These are phyloP conservation scores for Teratosphaeria zuluensis DNA, from an alignment of 2,329 filamentous ascomycete genomes.

Conservation along the genomic window DNA sequence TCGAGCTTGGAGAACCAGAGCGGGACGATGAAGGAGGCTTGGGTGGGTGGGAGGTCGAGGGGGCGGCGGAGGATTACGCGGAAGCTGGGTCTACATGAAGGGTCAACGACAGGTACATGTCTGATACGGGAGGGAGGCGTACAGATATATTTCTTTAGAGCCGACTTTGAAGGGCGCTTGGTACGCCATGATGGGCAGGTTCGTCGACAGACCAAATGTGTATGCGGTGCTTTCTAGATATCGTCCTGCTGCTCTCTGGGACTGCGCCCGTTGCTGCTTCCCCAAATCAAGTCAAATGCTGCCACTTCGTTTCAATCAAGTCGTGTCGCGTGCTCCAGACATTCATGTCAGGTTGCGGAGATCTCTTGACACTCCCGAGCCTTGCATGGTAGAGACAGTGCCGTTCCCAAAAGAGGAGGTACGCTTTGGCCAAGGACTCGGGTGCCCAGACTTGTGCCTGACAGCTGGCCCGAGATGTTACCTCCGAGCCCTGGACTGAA, in stretches of 20 bases:
- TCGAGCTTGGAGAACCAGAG: constrained; percentile 94
- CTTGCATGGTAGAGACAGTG: neutral
- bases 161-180: constrained; percentile 22
- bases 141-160: constrained; percentile 28
- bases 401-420: neutral
- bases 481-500: neutral
- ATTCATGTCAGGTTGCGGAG: neutral
- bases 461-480: neutral
- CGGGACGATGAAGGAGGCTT: constrained; percentile 84
- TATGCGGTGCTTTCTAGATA: too few species aligned
- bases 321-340: neutral
- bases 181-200: constrained; percentile 2
- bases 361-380: neutral
- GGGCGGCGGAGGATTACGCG: constrained; percentile 69
- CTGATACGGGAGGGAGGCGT: constrained; percentile 5
- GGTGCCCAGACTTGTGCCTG: neutral
- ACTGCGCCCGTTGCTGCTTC: neutral
- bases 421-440: neutral
- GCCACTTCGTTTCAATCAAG: too few species aligned
- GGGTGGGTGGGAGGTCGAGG: constrained; percentile 62
- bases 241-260: neutral
- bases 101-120: constrained; percentile 1
- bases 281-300: too few species aligned
- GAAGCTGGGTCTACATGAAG: constrained; percentile 60
- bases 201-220: too few species aligned